A percentile compares a stretch with the other conserved stretches of the same genome.
Conservation (phyloP, 495 filamentous ascomycete genomes). For the Aspergillus incahuasiensis region DNA sequence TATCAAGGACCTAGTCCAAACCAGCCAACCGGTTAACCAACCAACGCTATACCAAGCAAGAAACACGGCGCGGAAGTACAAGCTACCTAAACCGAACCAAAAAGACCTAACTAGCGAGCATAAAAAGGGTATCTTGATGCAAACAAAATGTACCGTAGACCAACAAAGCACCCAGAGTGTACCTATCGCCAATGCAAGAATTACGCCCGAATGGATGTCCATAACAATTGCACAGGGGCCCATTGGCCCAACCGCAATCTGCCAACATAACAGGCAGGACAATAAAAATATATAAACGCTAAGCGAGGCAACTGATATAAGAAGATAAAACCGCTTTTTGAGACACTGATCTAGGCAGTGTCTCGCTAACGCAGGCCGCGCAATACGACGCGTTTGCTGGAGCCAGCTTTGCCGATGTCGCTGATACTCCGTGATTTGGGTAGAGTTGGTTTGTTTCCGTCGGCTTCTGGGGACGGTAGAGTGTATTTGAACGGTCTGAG, state of each 20-base stretch:
- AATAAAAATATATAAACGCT: conserved; percentile 2
- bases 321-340: not conserved
- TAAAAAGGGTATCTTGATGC: conserved; percentile 35
- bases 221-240: conserved; percentile 1
- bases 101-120: conserved; percentile 52
- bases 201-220: not conserved
- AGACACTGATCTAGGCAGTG: not conserved
- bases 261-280: conserved; percentile 8
- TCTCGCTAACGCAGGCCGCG: conserved; percentile 27
- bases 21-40: no score
- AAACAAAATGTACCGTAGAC: conserved; percentile 5
- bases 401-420: conserved; percentile 35
- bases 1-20: no score
- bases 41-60: not conserved
- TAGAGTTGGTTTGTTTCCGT: conserved; percentile 11
- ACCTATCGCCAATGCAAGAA: not conserved
- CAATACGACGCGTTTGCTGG: conserved; percentile 36
- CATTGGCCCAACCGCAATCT: conserved; percentile 31
- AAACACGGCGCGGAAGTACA: not conserved
- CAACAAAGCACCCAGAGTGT: conserved; percentile 11
- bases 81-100: conserved; percentile 16
- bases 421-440: conserved; percentile 39
- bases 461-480: conserved; percentile 10
- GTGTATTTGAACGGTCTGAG: conserved; percentile 20
- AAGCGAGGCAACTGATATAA: conserved; percentile 2